Conservation (phyloP, 345 rosid genomes). For the Camelina laxa region DNA sequence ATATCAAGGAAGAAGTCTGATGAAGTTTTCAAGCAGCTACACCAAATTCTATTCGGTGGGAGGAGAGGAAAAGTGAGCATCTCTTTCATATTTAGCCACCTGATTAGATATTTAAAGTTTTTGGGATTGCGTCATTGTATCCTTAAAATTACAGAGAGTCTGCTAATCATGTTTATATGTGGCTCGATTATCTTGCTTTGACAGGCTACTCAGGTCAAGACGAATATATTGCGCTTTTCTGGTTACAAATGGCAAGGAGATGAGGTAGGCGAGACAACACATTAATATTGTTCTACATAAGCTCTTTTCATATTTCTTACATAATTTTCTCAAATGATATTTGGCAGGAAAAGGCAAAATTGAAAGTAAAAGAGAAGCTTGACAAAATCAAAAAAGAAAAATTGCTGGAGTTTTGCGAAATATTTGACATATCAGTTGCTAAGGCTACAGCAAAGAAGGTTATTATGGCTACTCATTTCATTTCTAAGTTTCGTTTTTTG, state of each 20-base stretch:
- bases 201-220: constrained; percentile 89
- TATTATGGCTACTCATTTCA: not conserved
- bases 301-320: constrained; percentile 3
- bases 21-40: constrained; percentile 76
- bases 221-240: constrained; percentile 81
- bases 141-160: not conserved
- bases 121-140: too few species aligned
- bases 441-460: constrained; percentile 83
- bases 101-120: constrained; percentile 24
- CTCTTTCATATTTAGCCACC: constrained; percentile 7
- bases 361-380: constrained; percentile 75
- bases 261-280: constrained; percentile 57
- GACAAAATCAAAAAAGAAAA: constrained; percentile 89
- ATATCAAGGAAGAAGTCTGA: constrained; percentile 78
- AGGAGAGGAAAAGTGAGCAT: constrained; percentile 82
- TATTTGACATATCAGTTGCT: constrained; percentile 71
- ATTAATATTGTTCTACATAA: not conserved
- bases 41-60: constrained; percentile 64
- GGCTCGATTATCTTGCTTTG: constrained; percentile 43
- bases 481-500: constrained; percentile 1
- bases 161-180: constrained; percentile 27
- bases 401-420: constrained; percentile 78
- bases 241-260: constrained; percentile 91
- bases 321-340: constrained; percentile 13
- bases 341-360: constrained; percentile 80